Evolutionary conservation across 2,329 filamentous ascomycete genomes (phyloP).

Genomic region (Botrytis fabae): DNA sequence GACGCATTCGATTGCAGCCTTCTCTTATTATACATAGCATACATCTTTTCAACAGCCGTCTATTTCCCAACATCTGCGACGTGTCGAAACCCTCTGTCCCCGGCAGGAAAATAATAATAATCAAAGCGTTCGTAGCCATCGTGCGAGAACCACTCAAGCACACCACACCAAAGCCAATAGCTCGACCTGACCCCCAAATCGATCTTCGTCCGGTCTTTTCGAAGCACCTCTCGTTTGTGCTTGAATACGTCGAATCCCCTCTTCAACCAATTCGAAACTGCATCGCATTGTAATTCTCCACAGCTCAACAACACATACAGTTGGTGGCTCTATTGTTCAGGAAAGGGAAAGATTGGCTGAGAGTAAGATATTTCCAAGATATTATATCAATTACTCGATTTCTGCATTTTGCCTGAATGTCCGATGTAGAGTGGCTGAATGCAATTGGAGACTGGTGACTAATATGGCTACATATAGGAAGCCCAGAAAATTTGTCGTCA

Average conservation of each 20-base stretch:
- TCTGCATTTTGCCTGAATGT: constrained; percentile 5
- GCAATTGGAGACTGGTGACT: constrained; percentile 23
- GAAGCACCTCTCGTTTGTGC: constrained; percentile 25
- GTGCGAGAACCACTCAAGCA: constrained; percentile 1
- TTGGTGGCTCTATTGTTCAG: not conserved
- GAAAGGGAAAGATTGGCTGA: constrained; percentile 16
- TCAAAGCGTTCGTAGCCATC: constrained; percentile 24
- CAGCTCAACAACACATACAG: not conserved
- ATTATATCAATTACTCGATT: not conserved
- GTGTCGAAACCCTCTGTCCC: constrained; percentile 17
- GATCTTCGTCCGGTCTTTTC: constrained; percentile 18
- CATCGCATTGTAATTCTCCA: not conserved
- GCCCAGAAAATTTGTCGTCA: constrained; percentile 28
- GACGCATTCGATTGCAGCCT: constrained; percentile 40
- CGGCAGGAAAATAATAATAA: not conserved
- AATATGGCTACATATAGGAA: constrained; percentile 30
- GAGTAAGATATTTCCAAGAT: constrained; percentile 12
- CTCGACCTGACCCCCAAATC: not conserved
- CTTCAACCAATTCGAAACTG: constrained; percentile 31
- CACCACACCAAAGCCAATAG: constrained; percentile 3
- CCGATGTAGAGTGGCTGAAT: constrained; percentile 6
- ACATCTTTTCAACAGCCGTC: constrained; percentile 1
- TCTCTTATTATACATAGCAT: constrained; percentile 18
- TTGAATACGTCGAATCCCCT: constrained; percentile 21
- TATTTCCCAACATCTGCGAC: constrained; percentile 19